Conservation (phyloP, 169 alveolate genomes). For the Plasmodium fragile region DNA sequence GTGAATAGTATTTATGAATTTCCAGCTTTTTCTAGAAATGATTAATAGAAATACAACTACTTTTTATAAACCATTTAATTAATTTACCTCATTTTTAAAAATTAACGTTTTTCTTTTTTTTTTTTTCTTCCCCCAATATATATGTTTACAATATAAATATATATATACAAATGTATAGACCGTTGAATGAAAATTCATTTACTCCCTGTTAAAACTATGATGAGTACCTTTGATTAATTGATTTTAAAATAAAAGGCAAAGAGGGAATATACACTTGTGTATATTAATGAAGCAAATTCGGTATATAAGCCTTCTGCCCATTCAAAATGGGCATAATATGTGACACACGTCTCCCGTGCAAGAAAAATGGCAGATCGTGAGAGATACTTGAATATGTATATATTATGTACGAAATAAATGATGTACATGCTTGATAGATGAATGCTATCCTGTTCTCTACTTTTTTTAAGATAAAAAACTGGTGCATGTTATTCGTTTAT, state of each 20-base stretch:
- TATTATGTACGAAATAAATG: background rate
- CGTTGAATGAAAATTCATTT: background rate
- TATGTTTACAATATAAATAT: background rate
- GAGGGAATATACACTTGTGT: background rate
- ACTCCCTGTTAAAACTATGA: background rate
- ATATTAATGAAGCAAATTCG: background rate
- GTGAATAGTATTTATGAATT: background rate
- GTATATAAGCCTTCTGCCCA: background rate
- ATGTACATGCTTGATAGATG: background rate
- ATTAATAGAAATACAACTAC: background rate
- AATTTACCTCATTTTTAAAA: background rate
- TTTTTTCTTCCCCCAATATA: background rate
- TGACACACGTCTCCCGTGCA: background rate
- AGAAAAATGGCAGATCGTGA: background rate
- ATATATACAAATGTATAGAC: background rate
- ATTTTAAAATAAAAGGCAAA: background rate
- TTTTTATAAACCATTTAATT: background rate
- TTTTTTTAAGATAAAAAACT: background rate
- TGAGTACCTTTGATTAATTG: background rate
- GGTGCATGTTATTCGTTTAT: background rate
- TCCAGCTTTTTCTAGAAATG: background rate
- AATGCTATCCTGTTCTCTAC: background rate
- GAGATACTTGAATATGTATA: background rate
- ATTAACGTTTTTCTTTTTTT: background rate
- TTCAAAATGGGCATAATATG: background rate